Base-by-base conservation (phyloP, 2,329 filamentous ascomycete species). In the Fusarium sp. region DNA sequence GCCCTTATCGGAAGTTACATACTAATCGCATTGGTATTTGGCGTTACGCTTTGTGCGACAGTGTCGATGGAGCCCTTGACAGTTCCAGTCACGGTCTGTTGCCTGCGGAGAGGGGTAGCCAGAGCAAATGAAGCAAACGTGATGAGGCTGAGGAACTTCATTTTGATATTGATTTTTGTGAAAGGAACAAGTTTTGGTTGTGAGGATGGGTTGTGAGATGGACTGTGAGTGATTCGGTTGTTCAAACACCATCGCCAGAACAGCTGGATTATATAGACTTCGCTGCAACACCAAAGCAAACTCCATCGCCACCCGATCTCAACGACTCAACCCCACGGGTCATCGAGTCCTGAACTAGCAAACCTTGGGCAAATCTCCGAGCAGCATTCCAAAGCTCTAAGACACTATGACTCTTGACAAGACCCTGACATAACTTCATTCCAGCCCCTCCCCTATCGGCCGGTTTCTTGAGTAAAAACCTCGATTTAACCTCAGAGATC, bases 91-190 rank as follows among this genome's bases (percentile, higher is more conserved):
- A 60, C 42, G 2, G 67, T 62, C 36, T 60, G 51, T 11, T 71
- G 63, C 18, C 65, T 55, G 2, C 51, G 36, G 20, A 56, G 26
- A 14, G 68, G 68, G 6, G 53, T 42, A 5, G 68, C 68, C 40
- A 57, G 24, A 40, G 49, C 68, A 9, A 70, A 50, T 8, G 68
- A 68, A 11, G 38, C 63, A 22, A 65, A 46, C 24, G 55, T 50
- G 20, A 70, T 14, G 6, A 70, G 34, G n/a, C 26, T 56, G 8
- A 71, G 45, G 22, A 70, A 68, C 63, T 68, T 70, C 68, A 70
- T 70, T 10, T 39, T 65, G 34, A 26, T 28, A 26, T 9, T 22
- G 26, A 9, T 28, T 22, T 13, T 11, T 18, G 1, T 36, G 18
- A 6, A 9, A 13, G 17, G 18, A 24, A 11, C 3, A 24, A 31